Evolutionary conservation across 2,329 filamentous ascomycete genomes (phyloP).

Genomic region (Shiraia bambusicola): DNA sequence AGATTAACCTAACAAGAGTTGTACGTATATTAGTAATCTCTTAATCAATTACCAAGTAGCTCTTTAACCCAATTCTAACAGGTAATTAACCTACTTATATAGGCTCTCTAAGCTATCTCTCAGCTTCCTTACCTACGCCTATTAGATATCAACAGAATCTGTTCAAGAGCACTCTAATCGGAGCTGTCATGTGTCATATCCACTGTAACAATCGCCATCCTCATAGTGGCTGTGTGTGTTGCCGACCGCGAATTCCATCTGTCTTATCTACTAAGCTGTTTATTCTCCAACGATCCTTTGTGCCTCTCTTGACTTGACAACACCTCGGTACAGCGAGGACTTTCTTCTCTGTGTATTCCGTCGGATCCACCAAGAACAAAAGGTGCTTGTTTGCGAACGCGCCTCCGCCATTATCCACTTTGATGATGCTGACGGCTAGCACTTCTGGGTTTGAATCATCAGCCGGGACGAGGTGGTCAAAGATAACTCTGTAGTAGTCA

Average conservation of each 20-base stretch:
- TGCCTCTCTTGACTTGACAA: slow-evolving; percentile 45
- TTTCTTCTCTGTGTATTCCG: slow-evolving; percentile 44
- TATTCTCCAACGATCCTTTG: slow-evolving; percentile 37
- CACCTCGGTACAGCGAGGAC: slow-evolving; percentile 48
- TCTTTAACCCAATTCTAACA: too few relatives aligned
- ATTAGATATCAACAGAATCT: too few relatives aligned
- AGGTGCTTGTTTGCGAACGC: slow-evolving; percentile 42
- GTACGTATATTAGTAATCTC: too few relatives aligned
- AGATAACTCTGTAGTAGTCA: too few relatives aligned
- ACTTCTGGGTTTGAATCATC: slow-evolving; percentile 46
- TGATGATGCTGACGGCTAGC: slow-evolving; percentile 43
- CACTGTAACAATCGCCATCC: too few relatives aligned
- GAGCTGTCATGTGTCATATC: too few relatives aligned
- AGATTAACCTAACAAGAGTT: too few relatives aligned
- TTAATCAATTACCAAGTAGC: too few relatives aligned
- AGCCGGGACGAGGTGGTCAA: slow-evolving; percentile 44
- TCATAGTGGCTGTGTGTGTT: neutral
- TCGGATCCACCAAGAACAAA: slow-evolving; percentile 40
- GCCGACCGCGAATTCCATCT: neutral
- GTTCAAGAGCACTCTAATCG: too few relatives aligned
- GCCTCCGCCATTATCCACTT: slow-evolving; percentile 43
- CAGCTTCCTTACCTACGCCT: too few relatives aligned
- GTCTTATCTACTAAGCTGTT: slow-evolving; percentile 20
- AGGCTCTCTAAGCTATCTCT: too few relatives aligned
- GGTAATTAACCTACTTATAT: too few relatives aligned